A percentile compares a stretch with the other conserved stretches of the same genome.
These are phyloP conservation scores for Lipomyces yamanashiensis DNA, from an alignment of 805 yeast genomes.

Conservation along the genomic window DNA sequence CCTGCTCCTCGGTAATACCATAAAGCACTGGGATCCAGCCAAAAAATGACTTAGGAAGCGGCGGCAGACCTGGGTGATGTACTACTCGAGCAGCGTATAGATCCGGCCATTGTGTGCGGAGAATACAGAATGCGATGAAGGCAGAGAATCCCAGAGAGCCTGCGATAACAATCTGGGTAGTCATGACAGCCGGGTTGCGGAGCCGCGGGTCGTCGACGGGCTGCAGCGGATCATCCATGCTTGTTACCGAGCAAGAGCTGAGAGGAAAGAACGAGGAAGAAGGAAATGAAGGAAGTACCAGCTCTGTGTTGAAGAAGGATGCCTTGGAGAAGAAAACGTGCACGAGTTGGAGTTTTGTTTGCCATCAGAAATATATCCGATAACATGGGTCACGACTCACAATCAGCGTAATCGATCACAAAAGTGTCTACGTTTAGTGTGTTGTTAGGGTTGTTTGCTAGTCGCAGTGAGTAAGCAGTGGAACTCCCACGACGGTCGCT, in stretches of 20 bases:
- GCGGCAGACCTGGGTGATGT: conserved; percentile 60
- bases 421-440: background rate
- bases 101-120: conserved; percentile 76
- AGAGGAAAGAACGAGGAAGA: background rate
- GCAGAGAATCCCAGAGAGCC: conserved; percentile 68
- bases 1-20: conserved; percentile 69
- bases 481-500: too few relatives aligned
- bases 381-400: conserved; percentile 8
- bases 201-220: conserved; percentile 38
- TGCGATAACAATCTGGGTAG: conserved; percentile 78
- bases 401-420: background rate
- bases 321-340: background rate
- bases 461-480: background rate
- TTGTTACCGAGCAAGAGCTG: background rate
- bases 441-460: background rate
- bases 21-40: conserved; percentile 81
- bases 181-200: conserved; percentile 59
- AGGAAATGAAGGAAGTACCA: background rate
- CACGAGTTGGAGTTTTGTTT: background rate
- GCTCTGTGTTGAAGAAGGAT: too few relatives aligned
- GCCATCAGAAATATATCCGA: background rate
- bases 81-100: conserved; percentile 80
- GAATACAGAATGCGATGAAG: conserved; percentile 66
- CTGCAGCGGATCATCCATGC: conserved; percentile 25
- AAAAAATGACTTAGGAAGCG: conserved; percentile 63